Evolutionary conservation across 441 rosid species (phyloP), one percentile per base, ranked within the genome.

Genomic region (Mallotus repandus): DNA sequence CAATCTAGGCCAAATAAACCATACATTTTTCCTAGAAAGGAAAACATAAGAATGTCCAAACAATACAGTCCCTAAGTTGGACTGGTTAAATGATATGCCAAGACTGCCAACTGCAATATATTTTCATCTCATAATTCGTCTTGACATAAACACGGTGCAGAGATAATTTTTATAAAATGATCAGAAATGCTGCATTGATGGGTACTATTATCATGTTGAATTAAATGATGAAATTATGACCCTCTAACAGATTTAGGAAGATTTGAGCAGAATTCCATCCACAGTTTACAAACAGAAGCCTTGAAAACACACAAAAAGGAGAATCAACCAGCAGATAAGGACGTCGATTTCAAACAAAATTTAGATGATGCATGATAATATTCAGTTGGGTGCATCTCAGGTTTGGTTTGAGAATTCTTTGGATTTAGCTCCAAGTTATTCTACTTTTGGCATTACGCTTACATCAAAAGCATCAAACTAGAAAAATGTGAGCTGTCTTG

Each of bases 401-500:
- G 6, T 35, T 25, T 56, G 2, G n/a, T 54, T 54, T 16, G 55
- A 53, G 16, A 6, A 13, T 46, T 59, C 35, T 7, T 7, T 46
- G 68, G 38, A 65, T 65, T 46, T 14, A 46, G 38, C 38, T 21
- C 35, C 21, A 18, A 21, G 25, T 35, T 7, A 46, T 46, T 46
- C 9, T 12, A 3, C 9, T 43, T 63, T 43, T 55, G 13, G 32
- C n/a, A 38, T 10, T 10, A 45, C 2, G 12, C 55, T 38, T 19
- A 38, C 53, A 68, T 68, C 62, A 35, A 41, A 68, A 68, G 62
- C 49, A 54, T 68, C 71, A 54, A 35, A 68, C 14, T 35, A 38
- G 61, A 43, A 53, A 45, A 45, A 45, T 54, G 54, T 68, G 60
- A 54, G 49, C 25, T 1, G 61, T 5, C 32, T 43, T 9, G n/a